Percentiles rank a stretch among this genome's conserved stretches.
These are phyloP conservation scores for Fusarium luffae DNA, from an alignment of 2,329 filamentous ascomycete genomes.

Conservation along the genomic window DNA sequence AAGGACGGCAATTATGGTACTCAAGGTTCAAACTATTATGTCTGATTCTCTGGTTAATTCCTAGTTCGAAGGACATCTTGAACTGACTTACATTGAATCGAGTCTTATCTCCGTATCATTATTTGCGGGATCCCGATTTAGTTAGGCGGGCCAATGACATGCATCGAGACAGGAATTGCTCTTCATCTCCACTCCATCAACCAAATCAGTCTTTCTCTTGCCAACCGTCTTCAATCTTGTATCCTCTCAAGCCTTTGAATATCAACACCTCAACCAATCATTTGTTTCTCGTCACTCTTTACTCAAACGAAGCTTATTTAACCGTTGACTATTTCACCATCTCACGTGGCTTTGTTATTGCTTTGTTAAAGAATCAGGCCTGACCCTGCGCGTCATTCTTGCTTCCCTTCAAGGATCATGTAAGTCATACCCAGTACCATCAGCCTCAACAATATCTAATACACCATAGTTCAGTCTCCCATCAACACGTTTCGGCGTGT, in stretches of 20 bases:
- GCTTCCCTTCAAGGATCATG: not conserved
- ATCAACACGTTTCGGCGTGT: not conserved
- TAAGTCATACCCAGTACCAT: not conserved
- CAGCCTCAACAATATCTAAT: not conserved
- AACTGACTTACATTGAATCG: not conserved
- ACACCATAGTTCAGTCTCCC: not conserved
- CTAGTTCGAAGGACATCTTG: not conserved
- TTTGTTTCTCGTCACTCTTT: not conserved
- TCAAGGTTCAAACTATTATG: not conserved
- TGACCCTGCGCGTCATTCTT: not conserved
- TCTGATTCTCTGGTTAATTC: not conserved
- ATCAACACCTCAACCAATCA: not conserved
- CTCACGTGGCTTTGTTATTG: not conserved
- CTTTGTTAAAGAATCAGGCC: not conserved
- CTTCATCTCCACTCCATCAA: constrained; percentile 1
- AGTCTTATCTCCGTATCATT: not conserved
- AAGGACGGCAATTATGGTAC: constrained; percentile 1
- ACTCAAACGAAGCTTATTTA: not conserved
- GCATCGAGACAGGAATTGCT: not conserved
- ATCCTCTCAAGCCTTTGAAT: not conserved
- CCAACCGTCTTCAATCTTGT: not conserved
- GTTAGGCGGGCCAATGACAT: constrained; percentile 6
- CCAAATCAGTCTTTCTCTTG: not conserved
- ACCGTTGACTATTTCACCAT: not conserved
- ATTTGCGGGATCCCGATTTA: not conserved